Evolutionary conservation across 495 filamentous ascomycete genomes (phyloP).

Genomic region (Tuber borchii): DNA sequence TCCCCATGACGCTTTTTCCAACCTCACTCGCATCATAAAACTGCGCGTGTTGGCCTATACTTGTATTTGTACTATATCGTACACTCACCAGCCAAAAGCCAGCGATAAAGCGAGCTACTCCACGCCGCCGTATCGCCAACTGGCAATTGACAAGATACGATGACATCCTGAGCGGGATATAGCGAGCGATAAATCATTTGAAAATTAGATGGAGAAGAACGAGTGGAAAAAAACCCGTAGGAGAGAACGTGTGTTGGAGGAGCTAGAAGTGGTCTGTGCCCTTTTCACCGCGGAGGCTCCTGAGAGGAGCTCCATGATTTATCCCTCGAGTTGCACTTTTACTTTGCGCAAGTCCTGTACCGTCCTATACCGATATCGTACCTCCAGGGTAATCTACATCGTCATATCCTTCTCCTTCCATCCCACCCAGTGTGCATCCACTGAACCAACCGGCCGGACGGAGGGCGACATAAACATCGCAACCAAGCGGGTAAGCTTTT

Average conservation of each 20-base stretch:
- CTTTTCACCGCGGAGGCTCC: not conserved
- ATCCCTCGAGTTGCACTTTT: not conserved
- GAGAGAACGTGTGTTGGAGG: not conserved
- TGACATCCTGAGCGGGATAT: not conserved
- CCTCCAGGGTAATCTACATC: not conserved
- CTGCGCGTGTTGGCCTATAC: not conserved
- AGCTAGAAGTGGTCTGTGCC: not conserved
- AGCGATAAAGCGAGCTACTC: not conserved
- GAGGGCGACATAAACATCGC: not conserved
- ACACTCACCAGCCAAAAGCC: not conserved
- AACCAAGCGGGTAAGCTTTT: slow-evolving; percentile 4
- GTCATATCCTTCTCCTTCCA: not conserved
- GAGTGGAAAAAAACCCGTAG: not conserved
- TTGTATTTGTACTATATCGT: not conserved
- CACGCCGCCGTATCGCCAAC: not conserved
- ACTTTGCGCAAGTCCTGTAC: not conserved
- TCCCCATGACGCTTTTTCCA: not conserved
- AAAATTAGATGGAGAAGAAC: not conserved
- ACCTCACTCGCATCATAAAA: not conserved
- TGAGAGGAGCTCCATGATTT: slow-evolving; percentile 1
- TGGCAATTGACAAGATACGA: not conserved
- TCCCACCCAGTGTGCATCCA: not conserved
- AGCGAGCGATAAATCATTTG: not conserved
- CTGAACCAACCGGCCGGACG: not conserved
- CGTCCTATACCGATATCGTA: too few species aligned